A percentile compares a stretch with the other conserved stretches of the same genome.
These are phyloP conservation scores for Adansonia digitata DNA, from an alignment of 345 rosid species.

Conservation along the genomic window DNA sequence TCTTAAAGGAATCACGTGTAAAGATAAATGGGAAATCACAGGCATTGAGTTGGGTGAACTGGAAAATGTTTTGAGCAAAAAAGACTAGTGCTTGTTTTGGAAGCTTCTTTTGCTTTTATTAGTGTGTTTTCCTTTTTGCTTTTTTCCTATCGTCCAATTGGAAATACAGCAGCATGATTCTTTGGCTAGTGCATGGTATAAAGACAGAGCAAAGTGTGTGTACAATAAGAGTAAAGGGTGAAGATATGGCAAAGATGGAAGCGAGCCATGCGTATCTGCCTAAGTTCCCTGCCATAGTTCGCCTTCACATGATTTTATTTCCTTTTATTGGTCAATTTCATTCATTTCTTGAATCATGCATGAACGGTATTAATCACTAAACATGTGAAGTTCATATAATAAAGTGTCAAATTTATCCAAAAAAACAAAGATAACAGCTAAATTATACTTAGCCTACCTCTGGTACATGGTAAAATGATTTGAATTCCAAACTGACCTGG, in stretches of 20 bases:
- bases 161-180: constrained; percentile 24
- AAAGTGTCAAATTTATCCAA: too few species aligned
- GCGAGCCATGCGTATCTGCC: not conserved
- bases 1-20: constrained; percentile 18
- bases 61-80: constrained; percentile 10
- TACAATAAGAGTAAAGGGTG: not conserved
- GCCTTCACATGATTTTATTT: not conserved
- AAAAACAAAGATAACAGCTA: too few species aligned
- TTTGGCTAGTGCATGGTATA: not conserved
- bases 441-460: too few species aligned
- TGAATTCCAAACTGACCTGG: too few species aligned
- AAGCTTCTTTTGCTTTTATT: constrained; percentile 11
- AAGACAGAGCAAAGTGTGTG: not conserved
- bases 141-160: not conserved
- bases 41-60: constrained; percentile 6
- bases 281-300: not conserved
- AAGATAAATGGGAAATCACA: constrained; percentile 9
- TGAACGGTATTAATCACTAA: too few species aligned
- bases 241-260: not conserved
- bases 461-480: too few species aligned
- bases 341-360: not conserved
- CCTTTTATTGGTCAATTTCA: not conserved
- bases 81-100: constrained; percentile 8
- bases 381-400: too few species aligned
- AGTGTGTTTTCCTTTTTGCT: not conserved